phyloP scores from a whole-genome alignment of 305 asterid genomes.

The Fraxinus baroniana region DNA sequence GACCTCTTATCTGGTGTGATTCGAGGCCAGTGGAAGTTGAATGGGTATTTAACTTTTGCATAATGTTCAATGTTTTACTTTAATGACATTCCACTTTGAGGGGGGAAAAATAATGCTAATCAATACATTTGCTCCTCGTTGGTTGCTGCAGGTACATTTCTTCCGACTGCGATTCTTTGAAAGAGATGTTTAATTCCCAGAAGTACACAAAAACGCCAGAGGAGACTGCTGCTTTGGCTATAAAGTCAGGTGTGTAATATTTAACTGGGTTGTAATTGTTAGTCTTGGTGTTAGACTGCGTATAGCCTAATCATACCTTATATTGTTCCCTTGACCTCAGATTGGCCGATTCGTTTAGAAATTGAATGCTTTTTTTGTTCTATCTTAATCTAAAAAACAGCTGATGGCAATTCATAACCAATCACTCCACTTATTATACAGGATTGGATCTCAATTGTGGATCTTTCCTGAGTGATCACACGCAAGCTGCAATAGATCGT shows the following conservation, averaged over 20 bases:
- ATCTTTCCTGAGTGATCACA: constrained; percentile 38
- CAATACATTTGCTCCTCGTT: neutral
- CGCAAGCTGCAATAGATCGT: constrained; percentile 54
- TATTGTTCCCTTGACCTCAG: neutral
- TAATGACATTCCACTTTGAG: too few species aligned
- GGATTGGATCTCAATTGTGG: constrained; percentile 93
- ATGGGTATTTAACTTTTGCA: constrained; percentile 40
- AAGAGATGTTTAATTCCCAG: constrained; percentile 51
- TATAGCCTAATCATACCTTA: neutral
- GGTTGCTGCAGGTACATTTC: constrained; percentile 52
- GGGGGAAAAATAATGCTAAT: too few species aligned
- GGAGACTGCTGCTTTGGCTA: constrained; percentile 66
- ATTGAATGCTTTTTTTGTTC: neutral
- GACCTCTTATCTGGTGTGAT: constrained; percentile 60
- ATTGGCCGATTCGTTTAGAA: neutral
- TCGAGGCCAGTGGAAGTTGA: constrained; percentile 73
- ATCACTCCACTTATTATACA: constrained; percentile 16
- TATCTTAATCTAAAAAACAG: neutral
- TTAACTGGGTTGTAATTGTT: neutral
- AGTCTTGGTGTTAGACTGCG: neutral
- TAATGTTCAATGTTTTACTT: too few species aligned
- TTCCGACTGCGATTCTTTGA: constrained; percentile 68
- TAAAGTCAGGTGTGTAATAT: constrained; percentile 49
- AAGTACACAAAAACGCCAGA: constrained; percentile 72
- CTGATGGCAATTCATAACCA: neutral